Base-by-base conservation (phyloP, 2,329 filamentous ascomycete genomes). In the Didymella pomorum region DNA sequence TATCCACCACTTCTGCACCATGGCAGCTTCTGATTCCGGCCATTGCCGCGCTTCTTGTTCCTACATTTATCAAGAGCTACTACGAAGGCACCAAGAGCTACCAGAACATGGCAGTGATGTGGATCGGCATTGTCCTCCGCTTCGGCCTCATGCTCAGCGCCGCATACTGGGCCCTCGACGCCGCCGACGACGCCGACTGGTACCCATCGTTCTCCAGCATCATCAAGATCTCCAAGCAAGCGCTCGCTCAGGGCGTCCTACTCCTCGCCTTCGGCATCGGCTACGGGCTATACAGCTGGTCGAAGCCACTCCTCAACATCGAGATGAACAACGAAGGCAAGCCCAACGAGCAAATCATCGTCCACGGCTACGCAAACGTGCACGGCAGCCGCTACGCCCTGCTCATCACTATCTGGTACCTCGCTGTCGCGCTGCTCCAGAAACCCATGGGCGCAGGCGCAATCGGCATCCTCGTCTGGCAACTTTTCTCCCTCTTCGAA, bases 401-500 rank as follows among this genome's bases (percentile, higher is more conserved):
- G 31, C 84, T 98, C 7, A 85, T 93, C 2, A 82, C 92, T 65
- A 92, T 93, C 72, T 87, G 96, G 76, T 83, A 92, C 25, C 83
- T 91, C 9, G 90, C 88, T 0, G 86, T 93, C 56, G 86, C 92
- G 52, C 83, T 97, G 8, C 84, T 98, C 25, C 90, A 94, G 63
- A 98, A 98, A 76, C 95, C 95, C 16, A 96, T 99, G 91, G 95
- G 95, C 50, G 88, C 89, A 57, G 93, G 92, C 48, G 88, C 93
- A 0, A 85, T 98, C 49, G 90, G 87, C 8, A 82, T 98, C 49
- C 87, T 95, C 77, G 81, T 93, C 60, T 94, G 93, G 87, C 94
- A 97, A 78, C 88, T 97, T 42, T 86, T 99, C 60, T 92, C 92
- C 11, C 84, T 89, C 1, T 80, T 87, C 47, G 87, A 89, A 66